Conservation (phyloP, 495 filamentous ascomycete species). For the Aspergillus bridgeri region DNA sequence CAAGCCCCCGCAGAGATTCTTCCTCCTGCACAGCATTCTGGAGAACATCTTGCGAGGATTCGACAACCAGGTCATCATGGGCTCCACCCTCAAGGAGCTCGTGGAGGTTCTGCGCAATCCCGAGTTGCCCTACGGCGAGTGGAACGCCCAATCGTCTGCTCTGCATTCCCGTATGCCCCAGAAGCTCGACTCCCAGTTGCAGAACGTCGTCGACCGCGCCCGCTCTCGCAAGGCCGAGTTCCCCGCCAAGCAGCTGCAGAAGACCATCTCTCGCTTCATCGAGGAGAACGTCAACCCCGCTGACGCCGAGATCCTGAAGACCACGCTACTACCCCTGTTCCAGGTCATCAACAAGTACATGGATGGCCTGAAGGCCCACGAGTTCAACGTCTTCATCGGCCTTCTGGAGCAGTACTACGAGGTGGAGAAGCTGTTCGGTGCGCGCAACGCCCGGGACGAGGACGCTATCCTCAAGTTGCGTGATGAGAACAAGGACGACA, state of each 20-base stretch:
- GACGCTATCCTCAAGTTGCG: constrained; percentile 91
- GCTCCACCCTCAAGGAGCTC: constrained; percentile 79
- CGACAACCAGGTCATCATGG: constrained; percentile 98
- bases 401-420: constrained; percentile 76
- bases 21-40: constrained; percentile 70
- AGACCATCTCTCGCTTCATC: constrained; percentile 81
- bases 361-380: constrained; percentile 87
- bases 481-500: constrained; percentile 94
- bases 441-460: constrained; percentile 80
- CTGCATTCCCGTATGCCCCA: constrained; percentile 94
- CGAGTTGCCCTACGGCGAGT: constrained; percentile 94
- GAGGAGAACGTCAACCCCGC: constrained; percentile 74
- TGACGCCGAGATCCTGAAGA: constrained; percentile 68
- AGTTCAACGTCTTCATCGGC: constrained; percentile 75
- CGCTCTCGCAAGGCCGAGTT: constrained; percentile 77
- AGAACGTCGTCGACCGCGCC: constrained; percentile 79
- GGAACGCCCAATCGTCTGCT: constrained; percentile 89
- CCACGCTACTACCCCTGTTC: constrained; percentile 71
- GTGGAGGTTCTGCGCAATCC: constrained; percentile 84
- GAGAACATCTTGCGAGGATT: constrained; percentile 88
- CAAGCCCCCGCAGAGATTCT: constrained; percentile 89
- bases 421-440: constrained; percentile 83
- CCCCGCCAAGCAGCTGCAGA: constrained; percentile 82
- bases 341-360: constrained; percentile 78
- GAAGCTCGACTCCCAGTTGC: constrained; percentile 78